Conservation (phyloP, 345 rosid species). For the Syzygium jambos region DNA sequence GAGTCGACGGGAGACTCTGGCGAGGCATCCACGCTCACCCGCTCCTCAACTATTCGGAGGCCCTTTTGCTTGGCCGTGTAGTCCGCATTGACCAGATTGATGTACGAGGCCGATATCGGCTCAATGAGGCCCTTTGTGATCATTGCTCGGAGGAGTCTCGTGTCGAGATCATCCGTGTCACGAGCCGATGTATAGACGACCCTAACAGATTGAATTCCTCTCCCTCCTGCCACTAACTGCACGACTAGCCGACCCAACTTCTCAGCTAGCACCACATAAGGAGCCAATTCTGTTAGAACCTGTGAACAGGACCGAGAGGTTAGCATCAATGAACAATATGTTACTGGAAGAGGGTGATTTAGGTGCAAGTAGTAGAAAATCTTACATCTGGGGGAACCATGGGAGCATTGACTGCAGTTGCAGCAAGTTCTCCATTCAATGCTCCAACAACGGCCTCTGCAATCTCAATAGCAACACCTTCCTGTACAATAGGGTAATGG, state of each 20-base stretch:
- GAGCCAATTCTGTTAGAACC: constrained; percentile 48
- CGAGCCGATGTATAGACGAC: constrained; percentile 55
- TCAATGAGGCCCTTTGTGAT: constrained; percentile 82
- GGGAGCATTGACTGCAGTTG: constrained; percentile 86
- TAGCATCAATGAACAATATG: not conserved
- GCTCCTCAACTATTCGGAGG: constrained; percentile 63
- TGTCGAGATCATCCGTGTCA: constrained; percentile 67
- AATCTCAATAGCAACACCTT: constrained; percentile 85
- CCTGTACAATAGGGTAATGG: constrained; percentile 16
- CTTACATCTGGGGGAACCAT: constrained; percentile 61
- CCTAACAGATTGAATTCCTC: constrained; percentile 52
- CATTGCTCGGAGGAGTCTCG: constrained; percentile 83
- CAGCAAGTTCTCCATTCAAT: constrained; percentile 61
- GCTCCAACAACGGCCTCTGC: constrained; percentile 91
- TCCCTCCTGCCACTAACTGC: constrained; percentile 66
- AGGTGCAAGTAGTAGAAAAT: not conserved
- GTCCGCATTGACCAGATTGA: constrained; percentile 83
- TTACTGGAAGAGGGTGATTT: not conserved
- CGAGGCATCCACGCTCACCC: constrained; percentile 36
- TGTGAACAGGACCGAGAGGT: not conserved
- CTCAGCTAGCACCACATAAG: constrained; percentile 61
- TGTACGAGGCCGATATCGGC: constrained; percentile 53
- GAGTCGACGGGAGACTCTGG: constrained; percentile 58
- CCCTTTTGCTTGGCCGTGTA: constrained; percentile 83
- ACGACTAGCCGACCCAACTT: constrained; percentile 75